Evolutionary conservation across 148 eudicot species (phyloP), one percentile per base, ranked within the genome.

Genomic region (Amaranthus hypochondriacus): DNA sequence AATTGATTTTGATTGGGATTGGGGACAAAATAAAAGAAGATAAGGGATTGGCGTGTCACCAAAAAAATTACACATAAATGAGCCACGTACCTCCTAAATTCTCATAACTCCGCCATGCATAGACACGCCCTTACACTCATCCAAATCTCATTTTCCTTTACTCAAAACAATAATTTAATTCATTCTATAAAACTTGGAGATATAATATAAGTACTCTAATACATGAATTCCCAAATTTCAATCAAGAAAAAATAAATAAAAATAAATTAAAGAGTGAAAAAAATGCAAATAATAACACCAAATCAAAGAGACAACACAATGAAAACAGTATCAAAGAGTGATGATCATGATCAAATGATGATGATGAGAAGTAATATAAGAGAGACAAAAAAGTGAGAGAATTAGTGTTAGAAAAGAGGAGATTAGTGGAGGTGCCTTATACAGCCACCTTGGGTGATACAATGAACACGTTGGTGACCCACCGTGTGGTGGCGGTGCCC

Each of bases 341-440:
- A 1, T 0, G 51, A 73, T 3, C 11, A 60, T 4, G 9, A n/a
- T 60, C 44, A 5, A 18, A 2, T 3, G 5, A 28, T 21, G 28
- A 15, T 67, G 21, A 66, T 59, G 49, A 72, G 4, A 8, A 81
- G 70, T 48, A 28, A 28, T 28, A 12, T 81, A 48, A 67, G 62
- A 67, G 62, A n/a, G 66, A 86, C 39, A 81, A 74, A 84, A 89
- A 76, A 46, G 92, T 94, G 56, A 81, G 72, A 3, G 97, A 95
- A 10, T 44, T 95, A 21, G 81, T 77, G 21, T 62, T 68, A 43
- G 82, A 79, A 10, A 90, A 87, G 71, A 78, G 91, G 66, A 69
- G 96, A 48, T 68, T 92, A 9, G 97, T 92, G 70, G 98, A 95
- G 83, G 97, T 90, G 10, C 97, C 96, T 0, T 92, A 92, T 87